These are phyloP conservation scores for Hypericum androsaemum DNA, from an alignment of 345 rosid species.

Conservation along the genomic window DNA sequence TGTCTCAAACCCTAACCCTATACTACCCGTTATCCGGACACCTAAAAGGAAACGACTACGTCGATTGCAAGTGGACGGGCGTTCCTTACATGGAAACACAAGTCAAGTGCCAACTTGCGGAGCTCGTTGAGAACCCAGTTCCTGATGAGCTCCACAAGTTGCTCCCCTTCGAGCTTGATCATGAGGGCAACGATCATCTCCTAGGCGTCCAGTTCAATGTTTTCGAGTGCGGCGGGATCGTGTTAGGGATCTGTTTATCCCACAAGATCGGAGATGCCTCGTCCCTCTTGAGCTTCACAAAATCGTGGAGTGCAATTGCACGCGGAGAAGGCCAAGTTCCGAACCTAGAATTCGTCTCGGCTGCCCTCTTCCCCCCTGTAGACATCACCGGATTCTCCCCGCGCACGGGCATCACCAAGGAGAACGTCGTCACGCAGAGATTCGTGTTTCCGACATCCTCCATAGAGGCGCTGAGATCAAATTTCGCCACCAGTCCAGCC, in stretches of 20 bases:
- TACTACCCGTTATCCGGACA: not conserved
- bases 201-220: constrained; percentile 6
- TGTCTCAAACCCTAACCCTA: not conserved
- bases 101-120: constrained; percentile 15
- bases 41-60: not conserved
- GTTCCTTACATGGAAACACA: constrained; percentile 13
- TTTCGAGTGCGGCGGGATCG: constrained; percentile 38
- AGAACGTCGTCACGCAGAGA: no score
- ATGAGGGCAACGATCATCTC: not conserved
- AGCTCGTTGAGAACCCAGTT: constrained; percentile 8
- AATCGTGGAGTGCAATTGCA: constrained; percentile 14
- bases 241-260: constrained; percentile 21
- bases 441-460: no score
- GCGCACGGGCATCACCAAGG: no score
- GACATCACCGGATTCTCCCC: no score
- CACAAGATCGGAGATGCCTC: constrained; percentile 40
- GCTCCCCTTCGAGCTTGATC: not conserved
- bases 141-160: constrained; percentile 5
- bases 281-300: constrained; percentile 25
- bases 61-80: constrained; percentile 27
- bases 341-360: no score
- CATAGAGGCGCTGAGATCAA: no score
- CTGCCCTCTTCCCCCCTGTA: no score
- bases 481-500: no score
- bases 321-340: no score